A percentile compares a stretch with the other conserved stretches of the same genome.
phyloP scores from a whole-genome alignment of 768 basidiomycete species.

The Sporobolomyces pararoseus region DNA sequence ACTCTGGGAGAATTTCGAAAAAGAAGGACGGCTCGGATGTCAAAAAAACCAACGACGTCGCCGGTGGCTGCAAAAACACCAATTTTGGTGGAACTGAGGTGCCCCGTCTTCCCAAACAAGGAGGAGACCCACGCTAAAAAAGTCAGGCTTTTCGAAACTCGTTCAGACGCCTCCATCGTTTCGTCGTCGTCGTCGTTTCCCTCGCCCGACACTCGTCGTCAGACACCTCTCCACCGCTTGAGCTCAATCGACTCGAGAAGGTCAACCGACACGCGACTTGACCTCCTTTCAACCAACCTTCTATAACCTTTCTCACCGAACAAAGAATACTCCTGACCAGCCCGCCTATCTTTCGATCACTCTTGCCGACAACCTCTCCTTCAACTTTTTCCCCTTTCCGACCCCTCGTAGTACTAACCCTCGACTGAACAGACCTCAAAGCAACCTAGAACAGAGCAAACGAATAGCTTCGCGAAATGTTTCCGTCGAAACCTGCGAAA shows the following conservation, averaged over 20 bases:
- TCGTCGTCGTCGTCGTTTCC: not conserved
- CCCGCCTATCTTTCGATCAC: slow-evolving; percentile 1
- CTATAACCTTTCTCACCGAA: not conserved
- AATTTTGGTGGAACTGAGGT: too few relatives aligned
- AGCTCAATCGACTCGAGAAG: not conserved
- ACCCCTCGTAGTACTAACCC: not conserved
- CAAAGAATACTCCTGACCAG: too few relatives aligned
- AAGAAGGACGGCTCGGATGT: too few relatives aligned
- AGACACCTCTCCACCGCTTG: not conserved
- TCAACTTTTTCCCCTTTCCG: not conserved
- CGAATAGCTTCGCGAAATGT: not conserved
- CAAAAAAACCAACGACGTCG: too few relatives aligned
- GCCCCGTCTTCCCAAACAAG: not conserved
- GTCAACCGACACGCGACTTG: not conserved
- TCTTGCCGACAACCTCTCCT: not conserved
- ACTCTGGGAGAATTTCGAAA: too few relatives aligned
- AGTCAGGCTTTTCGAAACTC: too few relatives aligned
- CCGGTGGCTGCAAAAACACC: too few relatives aligned
- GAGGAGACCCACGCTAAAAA: slow-evolving; percentile 16
- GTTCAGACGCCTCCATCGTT: not conserved
- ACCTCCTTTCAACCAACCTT: not conserved
- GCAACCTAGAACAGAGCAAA: not conserved
- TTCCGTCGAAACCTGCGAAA: slow-evolving; percentile 8
- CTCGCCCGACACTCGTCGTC: not conserved
- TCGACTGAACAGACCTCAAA: not conserved